phyloP scores from a whole-genome alignment of 106 monocot genomes.

The Agapanthus africanus region DNA sequence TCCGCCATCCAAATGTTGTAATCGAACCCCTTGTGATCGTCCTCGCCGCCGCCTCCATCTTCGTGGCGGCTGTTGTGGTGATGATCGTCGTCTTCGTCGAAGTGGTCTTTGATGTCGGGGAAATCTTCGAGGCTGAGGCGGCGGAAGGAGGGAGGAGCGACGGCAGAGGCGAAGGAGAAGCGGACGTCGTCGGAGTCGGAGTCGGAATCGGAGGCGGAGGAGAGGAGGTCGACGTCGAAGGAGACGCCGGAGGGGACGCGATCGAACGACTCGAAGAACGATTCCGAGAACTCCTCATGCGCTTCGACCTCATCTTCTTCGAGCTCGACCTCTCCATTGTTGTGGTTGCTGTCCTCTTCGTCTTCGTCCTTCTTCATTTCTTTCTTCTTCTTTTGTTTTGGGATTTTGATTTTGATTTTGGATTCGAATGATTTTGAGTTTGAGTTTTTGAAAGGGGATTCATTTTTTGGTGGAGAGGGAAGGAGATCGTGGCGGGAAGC shows the following conservation, averaged over 20 bases:
- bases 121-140: neutral
- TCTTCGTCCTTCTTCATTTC: too few relatives aligned
- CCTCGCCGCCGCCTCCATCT: neutral
- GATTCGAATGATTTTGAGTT: too few relatives aligned
- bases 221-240: slow-evolving; percentile 29
- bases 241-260: slow-evolving; percentile 62
- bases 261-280: slow-evolving; percentile 75
- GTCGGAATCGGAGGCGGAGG: slow-evolving; percentile 32
- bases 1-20: slow-evolving; percentile 78
- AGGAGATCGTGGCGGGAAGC: too few relatives aligned
- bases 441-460: too few relatives aligned
- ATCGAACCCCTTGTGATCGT: slow-evolving; percentile 18
- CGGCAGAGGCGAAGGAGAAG: slow-evolving; percentile 80
- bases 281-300: slow-evolving; percentile 1
- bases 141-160: slow-evolving; percentile 34
- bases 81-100: neutral
- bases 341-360: too few relatives aligned
- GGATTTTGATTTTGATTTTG: too few relatives aligned
- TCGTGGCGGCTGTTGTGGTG: neutral
- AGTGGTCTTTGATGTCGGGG: neutral
- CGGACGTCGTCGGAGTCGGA: slow-evolving; percentile 47
- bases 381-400: too few relatives aligned
- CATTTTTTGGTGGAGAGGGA: too few relatives aligned
- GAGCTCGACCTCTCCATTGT: too few relatives aligned
- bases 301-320: slow-evolving; percentile 3